These are phyloP conservation scores for Agaricus subrufescens DNA, from an alignment of 768 basidiomycete species.

Conservation along the genomic window DNA sequence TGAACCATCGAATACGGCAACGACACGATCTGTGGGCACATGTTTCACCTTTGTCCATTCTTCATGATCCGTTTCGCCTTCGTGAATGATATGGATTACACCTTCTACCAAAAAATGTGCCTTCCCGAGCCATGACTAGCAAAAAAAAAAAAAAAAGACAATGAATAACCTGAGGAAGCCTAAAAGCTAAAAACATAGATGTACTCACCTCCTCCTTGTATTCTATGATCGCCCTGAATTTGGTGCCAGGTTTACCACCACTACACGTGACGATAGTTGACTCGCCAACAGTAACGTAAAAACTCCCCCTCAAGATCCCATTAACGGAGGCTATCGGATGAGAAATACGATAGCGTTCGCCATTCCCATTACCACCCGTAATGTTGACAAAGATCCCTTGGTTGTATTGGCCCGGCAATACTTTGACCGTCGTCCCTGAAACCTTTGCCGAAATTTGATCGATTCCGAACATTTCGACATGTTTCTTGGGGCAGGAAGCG, in stretches of 20 bases:
- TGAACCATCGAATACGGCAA: slow-evolving; percentile 82
- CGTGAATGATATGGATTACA: slow-evolving; percentile 78
- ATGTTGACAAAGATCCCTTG: slow-evolving; percentile 85
- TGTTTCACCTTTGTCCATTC: slow-evolving; percentile 88
- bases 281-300: slow-evolving; percentile 86
- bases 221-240: slow-evolving; percentile 79
- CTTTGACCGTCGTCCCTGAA: slow-evolving; percentile 80
- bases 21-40: slow-evolving; percentile 72
- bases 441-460: slow-evolving; percentile 95
- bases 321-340: slow-evolving; percentile 90
- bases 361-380: slow-evolving; percentile 67
- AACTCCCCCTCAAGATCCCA: slow-evolving; percentile 85
- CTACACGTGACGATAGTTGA: slow-evolving; percentile 78
- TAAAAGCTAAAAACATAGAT: not conserved
- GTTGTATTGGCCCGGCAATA: slow-evolving; percentile 79
- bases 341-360: slow-evolving; percentile 82
- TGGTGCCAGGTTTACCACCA: slow-evolving; percentile 56
- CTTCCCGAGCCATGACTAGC: slow-evolving; percentile 82
- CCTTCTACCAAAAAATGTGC: slow-evolving; percentile 86
- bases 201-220: slow-evolving; percentile 90
- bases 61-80: slow-evolving; percentile 54
- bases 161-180: not conserved
- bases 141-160: not conserved
- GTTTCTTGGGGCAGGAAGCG: slow-evolving; percentile 69
- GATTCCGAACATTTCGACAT: slow-evolving; percentile 69